phyloP scores from a whole-genome alignment of 148 eudicot species.

The Fagopyrum esculentum region DNA sequence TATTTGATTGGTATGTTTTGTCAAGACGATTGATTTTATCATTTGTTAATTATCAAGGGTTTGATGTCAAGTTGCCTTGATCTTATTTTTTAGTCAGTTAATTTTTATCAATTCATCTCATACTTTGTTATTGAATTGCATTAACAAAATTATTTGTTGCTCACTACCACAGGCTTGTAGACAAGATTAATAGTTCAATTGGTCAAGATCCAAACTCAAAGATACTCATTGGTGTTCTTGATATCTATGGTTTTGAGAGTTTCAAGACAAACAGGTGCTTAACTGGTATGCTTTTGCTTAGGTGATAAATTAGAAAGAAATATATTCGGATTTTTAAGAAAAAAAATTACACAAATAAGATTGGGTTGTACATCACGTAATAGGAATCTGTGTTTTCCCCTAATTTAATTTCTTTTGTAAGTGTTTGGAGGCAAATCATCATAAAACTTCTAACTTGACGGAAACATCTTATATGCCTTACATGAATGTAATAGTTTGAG shows the following conservation, averaged over 20 bases:
- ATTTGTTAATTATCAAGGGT: neutral
- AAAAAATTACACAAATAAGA: neutral
- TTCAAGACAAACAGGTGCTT: slow-evolving; percentile 99
- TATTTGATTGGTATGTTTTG: slow-evolving; percentile 80
- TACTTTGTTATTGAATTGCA: neutral
- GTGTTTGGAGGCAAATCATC: neutral
- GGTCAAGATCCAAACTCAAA: slow-evolving; percentile 92
- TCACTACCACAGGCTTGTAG: slow-evolving; percentile 65
- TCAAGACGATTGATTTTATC: neutral
- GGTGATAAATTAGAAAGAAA: slow-evolving; percentile 23
- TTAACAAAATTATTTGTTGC: slow-evolving; percentile 7
- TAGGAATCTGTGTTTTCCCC: neutral
- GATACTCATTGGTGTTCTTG: slow-evolving; percentile 80
- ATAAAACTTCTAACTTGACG: neutral
- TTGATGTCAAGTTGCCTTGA: neutral
- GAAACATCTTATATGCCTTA: neutral
- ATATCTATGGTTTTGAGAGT: slow-evolving; percentile 97
- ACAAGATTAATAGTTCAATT: slow-evolving; percentile 90
- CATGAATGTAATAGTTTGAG: neutral
- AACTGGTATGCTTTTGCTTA: slow-evolving; percentile 95
- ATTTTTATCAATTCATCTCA: neutral
- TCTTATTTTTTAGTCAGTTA: slow-evolving; percentile 12
- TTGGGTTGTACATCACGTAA: neutral
- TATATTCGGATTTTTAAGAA: neutral
- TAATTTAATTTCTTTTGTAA: neutral